Conservation (phyloP, 345 rosid genomes). For the Theobroma cacao region DNA sequence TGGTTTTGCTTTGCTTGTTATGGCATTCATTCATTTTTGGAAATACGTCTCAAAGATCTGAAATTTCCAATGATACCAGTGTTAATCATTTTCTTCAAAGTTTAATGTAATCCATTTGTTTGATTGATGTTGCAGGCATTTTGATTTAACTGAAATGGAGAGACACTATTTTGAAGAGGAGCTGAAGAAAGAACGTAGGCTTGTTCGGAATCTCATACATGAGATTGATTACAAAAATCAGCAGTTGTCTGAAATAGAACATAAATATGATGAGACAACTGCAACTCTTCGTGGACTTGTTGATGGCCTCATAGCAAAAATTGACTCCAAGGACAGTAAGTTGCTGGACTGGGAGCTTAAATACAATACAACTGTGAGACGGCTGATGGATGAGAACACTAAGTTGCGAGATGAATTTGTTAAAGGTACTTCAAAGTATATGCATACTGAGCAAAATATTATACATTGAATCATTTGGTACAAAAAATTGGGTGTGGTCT, state of each 20-base stretch:
- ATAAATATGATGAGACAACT: background rate
- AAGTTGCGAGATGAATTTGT: background rate
- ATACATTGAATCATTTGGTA: background rate
- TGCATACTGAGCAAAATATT: background rate
- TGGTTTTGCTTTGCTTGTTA: background rate
- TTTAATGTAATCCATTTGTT: background rate
- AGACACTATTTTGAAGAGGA: background rate
- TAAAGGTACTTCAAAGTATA: conserved; percentile 8
- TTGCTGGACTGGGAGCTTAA: background rate
- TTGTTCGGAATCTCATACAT: conserved; percentile 5
- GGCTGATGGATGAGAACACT: conserved; percentile 10
- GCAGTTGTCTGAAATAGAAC: conserved; percentile 10
- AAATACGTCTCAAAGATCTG: background rate
- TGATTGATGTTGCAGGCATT: background rate
- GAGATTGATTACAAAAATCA: conserved; percentile 21
- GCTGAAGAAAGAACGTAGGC: conserved; percentile 10
- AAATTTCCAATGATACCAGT: background rate
- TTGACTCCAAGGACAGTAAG: background rate
- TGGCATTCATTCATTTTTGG: background rate
- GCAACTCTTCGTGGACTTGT: background rate
- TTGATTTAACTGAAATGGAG: background rate
- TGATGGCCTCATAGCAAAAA: background rate
- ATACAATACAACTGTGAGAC: background rate
- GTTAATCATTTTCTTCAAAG: background rate
- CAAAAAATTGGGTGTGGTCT: background rate